Evolutionary conservation across 768 basidiomycete genomes (phyloP).

Genomic region (Austroboletus festivus): DNA sequence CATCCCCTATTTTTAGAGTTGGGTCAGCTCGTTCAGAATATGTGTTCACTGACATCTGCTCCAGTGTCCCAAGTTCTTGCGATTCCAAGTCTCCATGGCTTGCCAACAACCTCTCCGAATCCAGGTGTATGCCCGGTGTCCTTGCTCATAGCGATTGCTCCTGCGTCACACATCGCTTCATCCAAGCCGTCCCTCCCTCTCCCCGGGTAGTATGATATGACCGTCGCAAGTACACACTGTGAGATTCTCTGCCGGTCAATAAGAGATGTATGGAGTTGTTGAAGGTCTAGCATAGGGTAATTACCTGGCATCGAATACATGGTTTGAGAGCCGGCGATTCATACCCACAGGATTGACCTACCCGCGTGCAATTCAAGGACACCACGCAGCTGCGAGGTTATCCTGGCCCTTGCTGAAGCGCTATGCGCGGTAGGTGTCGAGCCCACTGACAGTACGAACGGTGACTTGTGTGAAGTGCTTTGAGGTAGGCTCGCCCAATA

Average conservation of each 20-base stretch:
- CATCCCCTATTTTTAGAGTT: conserved; percentile 52
- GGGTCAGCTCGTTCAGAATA: conserved; percentile 6
- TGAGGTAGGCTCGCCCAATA: conserved; percentile 39
- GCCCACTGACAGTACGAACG: conserved; percentile 76
- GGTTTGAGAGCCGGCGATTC: neutral
- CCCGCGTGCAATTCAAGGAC: conserved; percentile 75
- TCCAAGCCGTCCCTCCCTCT: conserved; percentile 59
- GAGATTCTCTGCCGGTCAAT: conserved; percentile 56
- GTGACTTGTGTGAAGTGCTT: conserved; percentile 34
- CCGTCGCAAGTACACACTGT: conserved; percentile 65
- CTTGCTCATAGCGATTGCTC: conserved; percentile 84
- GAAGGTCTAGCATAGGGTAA: conserved; percentile 81
- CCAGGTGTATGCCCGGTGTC: conserved; percentile 73
- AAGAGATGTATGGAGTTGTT: conserved; percentile 74
- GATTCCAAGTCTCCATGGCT: conserved; percentile 63
- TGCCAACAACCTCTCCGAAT: conserved; percentile 69
- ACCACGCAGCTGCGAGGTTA: conserved; percentile 52
- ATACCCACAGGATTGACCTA: conserved; percentile 24
- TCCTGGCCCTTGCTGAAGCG: conserved; percentile 50
- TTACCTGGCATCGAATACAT: conserved; percentile 47
- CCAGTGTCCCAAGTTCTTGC: conserved; percentile 78
- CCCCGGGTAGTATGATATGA: conserved; percentile 77
- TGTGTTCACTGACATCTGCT: conserved; percentile 29
- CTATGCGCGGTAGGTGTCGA: conserved; percentile 89
- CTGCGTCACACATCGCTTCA: conserved; percentile 82